These are phyloP conservation scores for Limtongia smithiae DNA, from an alignment of 805 yeast genomes.

Conservation along the genomic window DNA sequence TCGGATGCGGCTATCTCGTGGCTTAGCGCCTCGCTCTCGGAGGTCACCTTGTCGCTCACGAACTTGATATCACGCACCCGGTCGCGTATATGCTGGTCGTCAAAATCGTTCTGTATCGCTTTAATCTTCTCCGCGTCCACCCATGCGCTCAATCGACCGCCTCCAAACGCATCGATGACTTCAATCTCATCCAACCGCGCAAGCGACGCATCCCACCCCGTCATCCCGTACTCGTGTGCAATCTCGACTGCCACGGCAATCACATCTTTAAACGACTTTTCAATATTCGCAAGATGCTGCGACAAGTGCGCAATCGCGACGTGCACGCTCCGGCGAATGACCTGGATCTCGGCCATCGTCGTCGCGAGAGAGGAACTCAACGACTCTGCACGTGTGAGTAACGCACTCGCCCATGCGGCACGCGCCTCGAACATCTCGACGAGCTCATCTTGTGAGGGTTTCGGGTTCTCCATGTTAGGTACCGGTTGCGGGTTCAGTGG, in stretches of 20 bases:
- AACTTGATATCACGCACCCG: constrained; percentile 29
- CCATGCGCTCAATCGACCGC: constrained; percentile 27
- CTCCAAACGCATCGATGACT: constrained; percentile 21
- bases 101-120: constrained; percentile 14
- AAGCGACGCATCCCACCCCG: constrained; percentile 24
- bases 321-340: constrained; percentile 30
- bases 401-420: constrained; percentile 18
- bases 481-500: constrained; percentile 27
- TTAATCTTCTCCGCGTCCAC: constrained; percentile 21
- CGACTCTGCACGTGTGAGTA: constrained; percentile 26
- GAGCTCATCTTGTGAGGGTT: constrained; percentile 19
- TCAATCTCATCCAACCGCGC: constrained; percentile 13
- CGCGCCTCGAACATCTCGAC: constrained; percentile 25
- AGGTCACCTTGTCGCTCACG: constrained; percentile 24
- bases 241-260: constrained; percentile 29
- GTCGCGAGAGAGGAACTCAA: constrained; percentile 13
- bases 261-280: constrained; percentile 29
- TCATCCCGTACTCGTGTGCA: constrained; percentile 27
- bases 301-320: constrained; percentile 33
- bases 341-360: constrained; percentile 22
- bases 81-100: constrained; percentile 22
- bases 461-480: constrained; percentile 18
- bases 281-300: constrained; percentile 29
- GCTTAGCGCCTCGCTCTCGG: constrained; percentile 18
- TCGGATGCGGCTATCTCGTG: constrained; percentile 5